Base-by-base conservation (phyloP, 306 rosid species). In the Ammopiptanthus mongolicus region DNA sequence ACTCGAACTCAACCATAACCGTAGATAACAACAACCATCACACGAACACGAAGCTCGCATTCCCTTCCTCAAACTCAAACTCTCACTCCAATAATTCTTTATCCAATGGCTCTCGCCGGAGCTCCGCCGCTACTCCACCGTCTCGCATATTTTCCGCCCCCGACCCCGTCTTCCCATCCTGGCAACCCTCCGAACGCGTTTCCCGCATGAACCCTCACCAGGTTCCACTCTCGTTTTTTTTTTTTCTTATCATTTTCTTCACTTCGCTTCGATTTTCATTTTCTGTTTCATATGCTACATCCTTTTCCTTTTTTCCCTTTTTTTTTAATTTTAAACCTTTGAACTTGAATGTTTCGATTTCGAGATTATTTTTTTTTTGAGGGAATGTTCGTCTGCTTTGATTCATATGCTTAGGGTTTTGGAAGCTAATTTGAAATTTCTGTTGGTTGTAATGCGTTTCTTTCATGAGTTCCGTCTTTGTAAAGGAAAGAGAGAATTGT, bases 121-220 rank as follows among this genome's bases (percentile, higher is more conserved):
- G 67, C 82, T 79, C 88, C 78, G 86, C 62, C 18, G 42, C 85
- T 22, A 65, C 72, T 62, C 42, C 85, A 0, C 37, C 78, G 22
- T 68, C 80, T 5, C 28, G 88, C 19, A 63, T 78, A 68, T 37
- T 70, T 65, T 5, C 90, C 5, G 52, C 53, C 17, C 90, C 91
- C 0, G 93, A 80, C 3, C 10, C 90, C 3, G 81, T 89, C 39
- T 78, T 86, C 69, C 88, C 91, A 21, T 78, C 74, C 2, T 92
- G 96, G 96, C 88, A 82, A 68, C 97, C 97, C 9, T 92, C 97
- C 37, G 87, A 92, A 29, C 96, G 97, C 69, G 97, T 84, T 82
- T 90, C 91, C 9, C 86, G 93, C 47, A 86, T 92, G 93, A 86
- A 59, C 64, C 87, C 90, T 4, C 81, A 86, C 22, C 91, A 85